Evolutionary conservation across 179 eudicot genomes (phyloP).

Genomic region (Amaranthus tricolor): DNA sequence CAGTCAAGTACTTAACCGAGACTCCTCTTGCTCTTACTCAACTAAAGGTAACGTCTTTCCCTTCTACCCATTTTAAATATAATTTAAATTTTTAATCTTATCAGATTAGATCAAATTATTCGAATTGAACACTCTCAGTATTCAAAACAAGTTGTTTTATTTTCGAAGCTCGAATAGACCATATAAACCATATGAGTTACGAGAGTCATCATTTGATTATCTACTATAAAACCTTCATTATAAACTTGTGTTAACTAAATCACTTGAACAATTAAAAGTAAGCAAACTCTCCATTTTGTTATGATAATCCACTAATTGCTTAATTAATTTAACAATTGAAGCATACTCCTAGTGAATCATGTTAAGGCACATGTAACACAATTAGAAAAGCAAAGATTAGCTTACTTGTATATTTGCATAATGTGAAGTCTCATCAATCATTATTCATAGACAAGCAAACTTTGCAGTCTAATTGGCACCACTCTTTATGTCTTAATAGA

Average conservation of each 20-base stretch:
- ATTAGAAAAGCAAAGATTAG: constrained; percentile 12
- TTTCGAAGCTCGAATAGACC: constrained; percentile 9
- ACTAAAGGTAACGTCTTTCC: constrained; percentile 49
- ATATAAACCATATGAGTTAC: constrained; percentile 31
- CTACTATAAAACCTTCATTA: constrained; percentile 24
- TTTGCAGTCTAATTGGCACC: neutral
- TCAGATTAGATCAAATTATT: neutral
- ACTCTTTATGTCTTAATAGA: neutral
- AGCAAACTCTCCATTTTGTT: neutral
- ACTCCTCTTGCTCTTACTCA: constrained; percentile 82
- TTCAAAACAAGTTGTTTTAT: constrained; percentile 2
- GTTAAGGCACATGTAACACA: constrained; percentile 29
- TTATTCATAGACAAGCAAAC: constrained; percentile 6
- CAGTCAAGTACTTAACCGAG: constrained; percentile 85
- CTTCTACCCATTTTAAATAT: neutral
- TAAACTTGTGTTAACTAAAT: constrained; percentile 25
- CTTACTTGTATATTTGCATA: constrained; percentile 4
- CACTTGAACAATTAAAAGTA: constrained; percentile 24
- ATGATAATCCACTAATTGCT: constrained; percentile 5
- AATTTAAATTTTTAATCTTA: neutral
- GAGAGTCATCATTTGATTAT: constrained; percentile 26
- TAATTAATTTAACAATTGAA: constrained; percentile 7
- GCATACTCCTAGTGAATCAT: constrained; percentile 19
- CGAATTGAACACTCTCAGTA: too few relatives aligned
- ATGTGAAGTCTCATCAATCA: constrained; percentile 9